Base-by-base conservation (phyloP, 345 rosid species). In the Excoecaria agallocha region DNA sequence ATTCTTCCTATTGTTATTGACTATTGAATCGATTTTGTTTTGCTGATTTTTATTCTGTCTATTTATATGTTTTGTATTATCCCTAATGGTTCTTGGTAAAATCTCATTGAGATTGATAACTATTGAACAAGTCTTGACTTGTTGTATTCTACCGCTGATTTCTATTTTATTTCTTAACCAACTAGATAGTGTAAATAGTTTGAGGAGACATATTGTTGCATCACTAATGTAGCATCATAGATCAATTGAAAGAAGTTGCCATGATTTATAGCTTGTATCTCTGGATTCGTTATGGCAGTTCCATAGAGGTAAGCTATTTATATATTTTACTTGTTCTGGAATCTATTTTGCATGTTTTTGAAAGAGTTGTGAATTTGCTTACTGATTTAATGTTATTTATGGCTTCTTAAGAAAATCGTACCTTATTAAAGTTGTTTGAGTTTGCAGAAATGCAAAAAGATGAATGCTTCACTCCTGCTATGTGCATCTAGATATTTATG, bases 281-380 rank as follows among this genome's bases (percentile, higher is more conserved):
- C 98, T 95, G 0, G 89, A n/a, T 97, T 67, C 92, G 98, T 77
- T 94, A 89, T 74, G 95, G 88, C 59, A 92, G 97, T 73, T 94
- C 97, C 6, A 80, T 94, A 84, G 98, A 94, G 92, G 98, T 91
- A 78, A 68, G 41, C n/a, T 60, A 3, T 51, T 24, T 19, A n/a
- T 16, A 16, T 56, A 10, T 12, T 52, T 19, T 8, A 69, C 52
- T 56, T 37, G 35, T n/a, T n/a, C 52, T 56, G 43, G 15, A 17
- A 17, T 4, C 24, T 25, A 17, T 25, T 11, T 39, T 72, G 45
- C 61, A n/a, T n/a, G n/a, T n/a, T 56, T 7, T 54, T 71, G 20
- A 56, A 43, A 60, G 25, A 8, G 35, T 24, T 49, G 12, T 43
- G 68, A 22, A 61, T 72, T 39, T 64, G 37, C 52, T 24, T 73